phyloP scores from a whole-genome alignment of 2,329 filamentous ascomycete genomes.

The Fusarium xylarioides region DNA sequence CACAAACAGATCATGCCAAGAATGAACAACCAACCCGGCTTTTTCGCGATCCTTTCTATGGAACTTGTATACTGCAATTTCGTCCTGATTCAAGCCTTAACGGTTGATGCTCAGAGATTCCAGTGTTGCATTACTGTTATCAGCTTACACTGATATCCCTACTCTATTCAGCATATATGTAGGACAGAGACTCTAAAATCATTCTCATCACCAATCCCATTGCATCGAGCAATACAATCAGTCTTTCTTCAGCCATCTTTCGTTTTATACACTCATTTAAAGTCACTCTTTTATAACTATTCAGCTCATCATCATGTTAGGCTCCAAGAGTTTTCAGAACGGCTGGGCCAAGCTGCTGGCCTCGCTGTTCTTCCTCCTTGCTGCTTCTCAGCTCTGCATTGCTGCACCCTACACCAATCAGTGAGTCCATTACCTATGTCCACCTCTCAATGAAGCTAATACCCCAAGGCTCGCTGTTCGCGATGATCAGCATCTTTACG shows the following conservation, averaged over 20 bases:
- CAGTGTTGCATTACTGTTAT: background rate
- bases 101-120: background rate
- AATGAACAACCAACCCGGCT: background rate
- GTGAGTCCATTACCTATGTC: background rate
- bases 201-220: background rate
- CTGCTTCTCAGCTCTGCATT: background rate
- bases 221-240: background rate
- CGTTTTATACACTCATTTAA: background rate
- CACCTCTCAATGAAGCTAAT: background rate
- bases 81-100: background rate
- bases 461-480: background rate
- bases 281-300: background rate
- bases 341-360: background rate
- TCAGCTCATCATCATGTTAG: background rate
- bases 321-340: background rate
- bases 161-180: background rate
- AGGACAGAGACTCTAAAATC: background rate
- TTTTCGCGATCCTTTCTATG: slow-evolving; percentile 3
- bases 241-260: background rate
- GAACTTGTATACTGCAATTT: slow-evolving; percentile 1
- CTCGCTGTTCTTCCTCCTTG: background rate
- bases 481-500: background rate
- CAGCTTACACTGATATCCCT: background rate
- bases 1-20: background rate
- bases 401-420: background rate